These are phyloP conservation scores for Sistotremastrum niveocremeum DNA, from an alignment of 768 basidiomycete genomes.

Conservation along the genomic window DNA sequence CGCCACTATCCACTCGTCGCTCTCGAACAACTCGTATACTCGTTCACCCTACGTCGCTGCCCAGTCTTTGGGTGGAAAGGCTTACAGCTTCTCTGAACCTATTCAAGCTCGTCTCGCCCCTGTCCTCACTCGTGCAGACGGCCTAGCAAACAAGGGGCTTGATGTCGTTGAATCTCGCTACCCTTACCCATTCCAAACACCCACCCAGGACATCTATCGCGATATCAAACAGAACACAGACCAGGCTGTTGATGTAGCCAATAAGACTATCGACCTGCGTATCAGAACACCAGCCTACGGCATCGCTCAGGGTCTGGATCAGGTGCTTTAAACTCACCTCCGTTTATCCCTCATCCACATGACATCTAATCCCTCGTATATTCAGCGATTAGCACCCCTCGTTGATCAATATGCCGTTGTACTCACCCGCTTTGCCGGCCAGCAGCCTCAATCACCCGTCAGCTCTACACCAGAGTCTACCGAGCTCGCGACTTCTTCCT, in stretches of 20 bases:
- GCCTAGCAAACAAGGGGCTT: conserved; percentile 58
- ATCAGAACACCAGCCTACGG: conserved; percentile 50
- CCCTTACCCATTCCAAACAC: conserved; percentile 63
- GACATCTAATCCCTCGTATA: conserved; percentile 1
- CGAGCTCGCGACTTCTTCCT: conserved; percentile 32
- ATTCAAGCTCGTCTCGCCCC: conserved; percentile 54
- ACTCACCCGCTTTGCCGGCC: conserved; percentile 23
- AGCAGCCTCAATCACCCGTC: conserved; percentile 16
- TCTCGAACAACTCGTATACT: conserved; percentile 47
- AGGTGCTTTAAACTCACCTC: conserved; percentile 28
- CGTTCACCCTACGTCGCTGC: conserved; percentile 53
- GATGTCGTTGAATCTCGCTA: conserved; percentile 61
- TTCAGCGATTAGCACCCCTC: conserved; percentile 56
- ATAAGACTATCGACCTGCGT: conserved; percentile 51
- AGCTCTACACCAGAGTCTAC: conserved; percentile 20
- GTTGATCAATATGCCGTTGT: conserved; percentile 58
- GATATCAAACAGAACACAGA: conserved; percentile 46
- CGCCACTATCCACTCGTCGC: conserved; percentile 41
- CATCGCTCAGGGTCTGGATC: conserved; percentile 57
- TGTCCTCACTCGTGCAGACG: conserved; percentile 43
- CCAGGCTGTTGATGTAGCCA: conserved; percentile 39
- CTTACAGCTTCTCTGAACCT: conserved; percentile 51
- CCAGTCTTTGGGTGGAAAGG: conserved; percentile 42
- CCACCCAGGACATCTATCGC: conserved; percentile 54
- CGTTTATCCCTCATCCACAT: conserved; percentile 1